Base-by-base conservation (phyloP, 805 yeast genomes). In the Blastobotrys americana region DNA sequence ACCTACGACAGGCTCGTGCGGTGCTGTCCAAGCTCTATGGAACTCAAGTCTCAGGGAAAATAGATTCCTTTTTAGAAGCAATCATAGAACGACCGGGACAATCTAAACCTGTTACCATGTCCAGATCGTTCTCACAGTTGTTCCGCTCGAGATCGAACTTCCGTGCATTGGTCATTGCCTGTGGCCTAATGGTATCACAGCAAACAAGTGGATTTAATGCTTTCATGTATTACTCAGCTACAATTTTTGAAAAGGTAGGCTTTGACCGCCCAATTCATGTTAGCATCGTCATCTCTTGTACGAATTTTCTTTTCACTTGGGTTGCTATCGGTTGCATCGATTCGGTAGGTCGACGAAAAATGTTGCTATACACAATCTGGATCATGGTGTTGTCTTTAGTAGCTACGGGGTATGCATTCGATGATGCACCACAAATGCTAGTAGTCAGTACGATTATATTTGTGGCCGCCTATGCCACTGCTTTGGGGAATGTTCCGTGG, bases 401-500 rank as follows among this genome's bases (percentile, higher is more conserved):
- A 3, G 57, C 88, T 21, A 82, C 90, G 64, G 86, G 97, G 13
- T 75, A 87, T 56, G 95, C 95, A 0, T 90, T 20, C 17, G 43
- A 19, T 17, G 40, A 34, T 8, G 25, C 21, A 6, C 10, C 33
- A 73, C 27, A 62, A 67, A 25, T 89, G 15, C 78, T 90, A 45
- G 82, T 93, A 51, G 72, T 86, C 33, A 80, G 87, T 42, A 88
- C 90, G 83, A 85, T 93, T 50, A 62, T 78, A 33, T 93, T 72
- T 60, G 96, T 90, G 37, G 96, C 96, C 2, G 78, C 83, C 41
- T 90, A 89, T 62, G 95, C 97, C 38, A 69, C 86, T 52, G 97
- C 97, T 53, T 83, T 89, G 54, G 98, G 98, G 65, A 90, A 90
- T 64, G 90, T 87, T 44, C 97, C 97, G 46, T 90, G 98, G 98